phyloP scores from a whole-genome alignment of 148 eudicot genomes.

The Silene latifolia region DNA sequence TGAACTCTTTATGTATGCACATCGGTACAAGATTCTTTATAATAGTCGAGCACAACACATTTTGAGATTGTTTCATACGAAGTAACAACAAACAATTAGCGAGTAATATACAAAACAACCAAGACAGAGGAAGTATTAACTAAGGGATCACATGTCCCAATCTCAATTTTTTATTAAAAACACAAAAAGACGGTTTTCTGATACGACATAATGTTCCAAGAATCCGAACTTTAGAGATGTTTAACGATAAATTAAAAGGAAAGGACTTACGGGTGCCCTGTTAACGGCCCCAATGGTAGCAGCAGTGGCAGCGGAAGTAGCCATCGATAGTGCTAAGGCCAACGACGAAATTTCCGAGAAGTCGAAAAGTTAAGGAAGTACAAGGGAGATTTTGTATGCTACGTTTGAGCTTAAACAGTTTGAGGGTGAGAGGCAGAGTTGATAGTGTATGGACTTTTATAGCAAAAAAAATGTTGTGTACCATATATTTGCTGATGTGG shows the following conservation, averaged over 20 bases:
- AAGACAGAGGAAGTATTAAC: no score
- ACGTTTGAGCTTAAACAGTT: not conserved
- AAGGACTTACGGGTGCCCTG: slow-evolving; percentile 53
- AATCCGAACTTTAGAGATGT: no score
- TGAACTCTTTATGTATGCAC: no score
- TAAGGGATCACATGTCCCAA: no score
- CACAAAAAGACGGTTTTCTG: no score
- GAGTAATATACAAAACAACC: no score
- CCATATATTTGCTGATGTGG: slow-evolving; percentile 28
- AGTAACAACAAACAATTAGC: no score
- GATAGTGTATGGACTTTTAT: slow-evolving; percentile 20
- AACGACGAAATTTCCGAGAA: slow-evolving; percentile 16
- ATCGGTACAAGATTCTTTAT: no score
- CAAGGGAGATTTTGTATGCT: slow-evolving; percentile 1
- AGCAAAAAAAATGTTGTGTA: slow-evolving; percentile 12
- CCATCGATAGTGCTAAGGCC: slow-evolving; percentile 38
- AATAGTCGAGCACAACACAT: no score
- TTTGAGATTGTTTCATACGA: no score
- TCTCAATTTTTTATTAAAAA: no score
- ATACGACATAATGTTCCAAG: no score
- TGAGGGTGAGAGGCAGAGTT: not conserved
- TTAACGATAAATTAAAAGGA: slow-evolving; percentile 2
- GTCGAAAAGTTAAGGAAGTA: not conserved
- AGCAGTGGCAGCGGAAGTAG: slow-evolving; percentile 71
- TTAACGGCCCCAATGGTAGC: slow-evolving; percentile 74